Conservation (phyloP, 768 basidiomycete species). For the Pholiota molesta region DNA sequence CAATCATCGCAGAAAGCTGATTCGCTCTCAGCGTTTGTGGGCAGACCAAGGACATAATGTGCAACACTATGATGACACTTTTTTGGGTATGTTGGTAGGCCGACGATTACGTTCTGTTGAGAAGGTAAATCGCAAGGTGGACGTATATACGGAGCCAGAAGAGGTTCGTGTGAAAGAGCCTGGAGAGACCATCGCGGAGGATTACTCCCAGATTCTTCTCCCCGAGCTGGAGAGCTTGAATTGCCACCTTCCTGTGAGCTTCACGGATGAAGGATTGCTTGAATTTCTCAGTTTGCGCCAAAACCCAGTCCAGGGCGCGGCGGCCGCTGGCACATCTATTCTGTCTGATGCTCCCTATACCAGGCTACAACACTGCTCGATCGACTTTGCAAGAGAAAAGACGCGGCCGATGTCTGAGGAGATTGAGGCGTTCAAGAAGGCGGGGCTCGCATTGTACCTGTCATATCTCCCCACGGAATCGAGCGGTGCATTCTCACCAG, state of each 20-base stretch:
- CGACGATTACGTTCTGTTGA: background rate
- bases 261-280: background rate
- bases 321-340: background rate
- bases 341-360: background rate
- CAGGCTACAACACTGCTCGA: background rate
- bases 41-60: background rate
- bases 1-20: background rate
- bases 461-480: too few species aligned
- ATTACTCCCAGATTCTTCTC: background rate
- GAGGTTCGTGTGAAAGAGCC: background rate
- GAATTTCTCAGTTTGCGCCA: background rate
- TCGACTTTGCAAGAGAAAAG: background rate
- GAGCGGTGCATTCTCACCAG: too few species aligned
- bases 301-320: background rate
- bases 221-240: background rate
- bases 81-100: background rate
- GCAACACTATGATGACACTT: background rate
- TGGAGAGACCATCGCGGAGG: background rate
- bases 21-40: background rate
- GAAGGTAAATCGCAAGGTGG: background rate
- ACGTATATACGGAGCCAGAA: background rate
- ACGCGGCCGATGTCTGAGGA: background rate
- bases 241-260: background rate
- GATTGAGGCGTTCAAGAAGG: background rate
- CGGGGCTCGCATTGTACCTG: conserved; percentile 29